These are phyloP conservation scores for Populus simonii DNA, from an alignment of 345 rosid genomes.

Conservation along the genomic window DNA sequence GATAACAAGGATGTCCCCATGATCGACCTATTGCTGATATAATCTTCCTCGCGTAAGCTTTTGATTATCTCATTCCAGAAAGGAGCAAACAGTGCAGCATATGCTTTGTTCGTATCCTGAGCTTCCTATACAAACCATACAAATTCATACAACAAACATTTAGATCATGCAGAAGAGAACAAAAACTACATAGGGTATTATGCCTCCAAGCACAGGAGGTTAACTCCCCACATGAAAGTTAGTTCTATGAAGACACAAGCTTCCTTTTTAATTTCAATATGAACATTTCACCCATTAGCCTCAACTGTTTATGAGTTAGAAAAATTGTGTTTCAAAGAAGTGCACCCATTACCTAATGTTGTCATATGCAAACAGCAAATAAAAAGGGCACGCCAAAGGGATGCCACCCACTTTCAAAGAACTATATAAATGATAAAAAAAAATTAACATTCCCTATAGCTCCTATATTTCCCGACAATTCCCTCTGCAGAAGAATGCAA, in stretches of 20 bases:
- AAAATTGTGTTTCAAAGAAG: too few species aligned
- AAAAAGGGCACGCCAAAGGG: too few species aligned
- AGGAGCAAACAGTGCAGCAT: constrained; percentile 92
- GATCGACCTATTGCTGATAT: constrained; percentile 73
- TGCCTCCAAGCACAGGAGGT: neutral
- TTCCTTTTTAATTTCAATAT: too few species aligned
- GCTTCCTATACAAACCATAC: constrained; percentile 61
- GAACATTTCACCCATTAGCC: too few species aligned
- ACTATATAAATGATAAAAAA: too few species aligned
- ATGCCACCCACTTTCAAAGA: too few species aligned
- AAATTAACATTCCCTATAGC: too few species aligned
- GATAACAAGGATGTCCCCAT: constrained; percentile 11
- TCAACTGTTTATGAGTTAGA: too few species aligned
- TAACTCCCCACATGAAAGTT: neutral
- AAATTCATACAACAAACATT: neutral
- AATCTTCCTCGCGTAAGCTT: constrained; percentile 97
- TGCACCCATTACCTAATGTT: too few species aligned
- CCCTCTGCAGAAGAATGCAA: too few species aligned
- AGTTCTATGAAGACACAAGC: neutral
- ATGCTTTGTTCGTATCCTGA: constrained; percentile 60
- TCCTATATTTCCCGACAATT: too few species aligned
- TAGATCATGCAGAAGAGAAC: neutral
- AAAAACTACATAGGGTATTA: neutral
- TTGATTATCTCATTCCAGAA: constrained; percentile 98
- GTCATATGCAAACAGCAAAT: too few species aligned